Evolutionary conservation across 2,329 filamentous ascomycete species (phyloP), one percentile per base, ranked within the genome.

Genomic region (Stachybotrys elegans): DNA sequence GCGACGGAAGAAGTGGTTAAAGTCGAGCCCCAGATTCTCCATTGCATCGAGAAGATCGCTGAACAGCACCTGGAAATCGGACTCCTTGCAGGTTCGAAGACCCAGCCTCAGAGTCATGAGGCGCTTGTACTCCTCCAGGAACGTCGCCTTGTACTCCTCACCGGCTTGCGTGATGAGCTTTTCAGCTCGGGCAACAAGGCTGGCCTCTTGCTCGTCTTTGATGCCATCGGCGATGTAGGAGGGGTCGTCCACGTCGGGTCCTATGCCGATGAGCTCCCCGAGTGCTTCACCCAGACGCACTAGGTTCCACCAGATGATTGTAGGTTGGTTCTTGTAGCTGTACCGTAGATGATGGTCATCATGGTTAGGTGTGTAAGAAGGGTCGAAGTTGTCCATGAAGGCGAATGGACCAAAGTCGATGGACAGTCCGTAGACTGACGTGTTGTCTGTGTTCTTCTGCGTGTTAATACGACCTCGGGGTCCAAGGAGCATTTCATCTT

Each of bases 251-350:
- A 92, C 83, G 29, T 73, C 69, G 2, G 75, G 66, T 0, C 87
- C 92, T 0, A 85, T 80, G 16, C 92, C 93, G 44, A 98, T 81
- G 2, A 95, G 73, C 65, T 97, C 93, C 17, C 89, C 93, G 0
- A 98, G 62, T 1, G 86, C 80, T 67, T 98, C 93, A 45, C 90
- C 93, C 0, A 98, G 77, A 2, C 93, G 83, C 1, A 96, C 89
- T 0, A 97, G 75, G 57, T 97, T 97, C 93, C 93, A 98, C 93
- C 93, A 98, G 58, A 98, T 93, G 45, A 98, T 87, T 35, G 84
- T 91, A 0, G 93, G 91, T 60, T 98, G 93, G 61, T 95, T 95
- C 53, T 84, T 84, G 71, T 97, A 98, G 52, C 83, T 84, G 63
- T 98, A 98, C 38, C 93, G 81, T 22, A 95, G 72, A 69, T 86